Evolutionary conservation across 352 stramenopile species (phyloP).

Genomic region (Phytopythium ostracodes): DNA sequence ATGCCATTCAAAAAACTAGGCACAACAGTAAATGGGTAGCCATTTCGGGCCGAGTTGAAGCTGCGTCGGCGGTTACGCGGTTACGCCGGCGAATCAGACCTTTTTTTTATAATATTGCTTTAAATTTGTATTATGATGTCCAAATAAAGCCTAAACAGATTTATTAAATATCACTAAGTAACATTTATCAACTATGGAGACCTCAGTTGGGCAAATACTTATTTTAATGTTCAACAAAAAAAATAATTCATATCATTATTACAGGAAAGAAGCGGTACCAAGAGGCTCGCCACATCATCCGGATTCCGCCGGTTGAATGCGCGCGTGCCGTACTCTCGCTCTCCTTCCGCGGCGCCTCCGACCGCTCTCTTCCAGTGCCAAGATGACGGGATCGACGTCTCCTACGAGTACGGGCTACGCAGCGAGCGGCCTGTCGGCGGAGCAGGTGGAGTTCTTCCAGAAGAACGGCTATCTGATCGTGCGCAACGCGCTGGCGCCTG

Average conservation of each 20-base stretch:
- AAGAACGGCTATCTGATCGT: conserved; percentile 70
- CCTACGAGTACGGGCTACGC: conserved; percentile 9
- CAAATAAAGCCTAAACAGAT: too few species aligned
- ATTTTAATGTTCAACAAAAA: too few species aligned
- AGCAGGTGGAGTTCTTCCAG: conserved; percentile 58
- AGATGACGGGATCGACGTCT: neutral
- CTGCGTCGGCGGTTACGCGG: neutral
- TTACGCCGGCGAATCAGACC: too few species aligned
- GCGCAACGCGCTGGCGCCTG: conserved; percentile 27
- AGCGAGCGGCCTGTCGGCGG: conserved; percentile 34
- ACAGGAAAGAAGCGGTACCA: neutral
- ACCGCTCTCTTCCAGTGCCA: neutral
- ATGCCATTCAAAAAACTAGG: neutral
- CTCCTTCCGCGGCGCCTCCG: neutral
- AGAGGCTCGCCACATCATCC: neutral
- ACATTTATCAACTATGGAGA: too few species aligned
- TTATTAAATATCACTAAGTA: too few species aligned
- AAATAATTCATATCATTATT: too few species aligned
- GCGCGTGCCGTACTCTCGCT: neutral
- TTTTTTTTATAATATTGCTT: too few species aligned
- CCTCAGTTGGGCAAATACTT: too few species aligned
- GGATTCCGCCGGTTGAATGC: conserved; percentile 1
- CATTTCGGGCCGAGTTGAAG: neutral
- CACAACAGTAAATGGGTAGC: too few species aligned
- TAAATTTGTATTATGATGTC: too few species aligned